Evolutionary conservation across 768 basidiomycete species (phyloP), one percentile per base, ranked within the genome.

Genomic region (Dentipellis fragilis): DNA sequence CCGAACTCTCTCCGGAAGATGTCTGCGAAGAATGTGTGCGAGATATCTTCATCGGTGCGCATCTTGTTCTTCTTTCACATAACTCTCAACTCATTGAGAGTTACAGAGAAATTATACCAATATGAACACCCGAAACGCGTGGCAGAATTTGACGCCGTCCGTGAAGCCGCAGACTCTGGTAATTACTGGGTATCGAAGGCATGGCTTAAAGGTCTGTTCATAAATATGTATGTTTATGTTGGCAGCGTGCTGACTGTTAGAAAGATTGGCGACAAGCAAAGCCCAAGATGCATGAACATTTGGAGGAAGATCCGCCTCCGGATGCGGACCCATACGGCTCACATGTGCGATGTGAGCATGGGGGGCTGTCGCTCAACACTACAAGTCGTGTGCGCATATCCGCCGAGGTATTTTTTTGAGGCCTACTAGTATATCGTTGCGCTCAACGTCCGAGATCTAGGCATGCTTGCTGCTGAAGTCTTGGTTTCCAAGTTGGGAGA

Each of bases 311-410:
- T 67, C 87, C 85, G 10, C 69, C 78, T 12, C 91, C 91, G 4
- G 82, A 84, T 63, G 73, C 78, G 23, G 65, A 66, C 5, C 78
- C 79, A 29, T 92, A 76, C 66, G 61, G 67, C 45, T 65, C 67
- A 37, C 78, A 93, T 64, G 83, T 92, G 50, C 64, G 70, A 2
- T 93, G 91, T 65, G 84, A 85, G 64, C 91, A 93, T 59, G 83
- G 76, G 21, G 72, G 69, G 0, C 67, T 91, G 51, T 76, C 80
- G 19, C 72, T 80, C 19, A 84, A 80, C 59, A 64, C 69, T 1
- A 75, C 76, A 48, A 73, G 72, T 53, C 81, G 90, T 29, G 75
- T 75, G 39, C 78, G 76, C 37, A 85, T 93, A 64, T 83, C 87
- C 34, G 63, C 58, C 29, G 72, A 82, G 72, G 89, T 83, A 57